Evolutionary conservation across 768 basidiomycete genomes (phyloP).

Genomic region (Megacollybia marginata): DNA sequence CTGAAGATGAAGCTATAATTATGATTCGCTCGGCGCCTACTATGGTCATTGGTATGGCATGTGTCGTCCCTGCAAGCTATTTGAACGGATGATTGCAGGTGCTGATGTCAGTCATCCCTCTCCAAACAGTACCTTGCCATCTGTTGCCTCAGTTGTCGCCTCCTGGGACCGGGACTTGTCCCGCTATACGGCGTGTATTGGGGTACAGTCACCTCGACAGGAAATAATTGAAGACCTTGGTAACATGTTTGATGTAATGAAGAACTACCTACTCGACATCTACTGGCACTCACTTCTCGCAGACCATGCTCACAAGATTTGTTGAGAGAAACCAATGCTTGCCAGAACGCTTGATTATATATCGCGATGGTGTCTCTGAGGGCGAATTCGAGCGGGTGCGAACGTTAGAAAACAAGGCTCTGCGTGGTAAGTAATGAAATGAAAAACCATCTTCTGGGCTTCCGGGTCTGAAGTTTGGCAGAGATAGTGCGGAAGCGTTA

Average conservation of each 20-base stretch:
- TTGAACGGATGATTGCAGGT: slow-evolving; percentile 8
- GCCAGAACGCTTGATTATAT: slow-evolving; percentile 16
- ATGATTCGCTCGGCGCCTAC: slow-evolving; percentile 36
- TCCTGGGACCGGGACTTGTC: slow-evolving; percentile 45
- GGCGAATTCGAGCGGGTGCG: slow-evolving; percentile 21
- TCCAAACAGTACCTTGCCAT: slow-evolving; percentile 17
- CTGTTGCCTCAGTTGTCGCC: slow-evolving; percentile 34
- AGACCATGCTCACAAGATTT: background rate
- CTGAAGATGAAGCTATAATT: slow-evolving; percentile 28
- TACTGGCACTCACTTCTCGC: background rate
- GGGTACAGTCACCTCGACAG: slow-evolving; percentile 39
- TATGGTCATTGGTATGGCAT: slow-evolving; percentile 42
- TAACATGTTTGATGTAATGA: slow-evolving; percentile 39
- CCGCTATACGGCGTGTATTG: slow-evolving; percentile 48
- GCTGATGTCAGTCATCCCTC: slow-evolving; percentile 23
- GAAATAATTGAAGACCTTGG: slow-evolving; percentile 55
- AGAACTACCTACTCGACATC: background rate
- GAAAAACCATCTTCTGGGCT: too few species aligned
- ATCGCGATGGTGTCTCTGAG: slow-evolving; percentile 26
- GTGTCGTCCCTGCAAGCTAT: background rate
- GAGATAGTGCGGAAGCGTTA: background rate
- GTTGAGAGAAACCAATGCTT: background rate
- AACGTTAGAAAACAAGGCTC: slow-evolving; percentile 11
- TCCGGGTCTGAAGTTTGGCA: background rate
- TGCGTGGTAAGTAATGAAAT: slow-evolving; percentile 7